Percentiles rank a stretch among this genome's conserved stretches.
Conservation (phyloP, 2,329 filamentous ascomycete genomes). For the Ambrosiella beaveri region DNA sequence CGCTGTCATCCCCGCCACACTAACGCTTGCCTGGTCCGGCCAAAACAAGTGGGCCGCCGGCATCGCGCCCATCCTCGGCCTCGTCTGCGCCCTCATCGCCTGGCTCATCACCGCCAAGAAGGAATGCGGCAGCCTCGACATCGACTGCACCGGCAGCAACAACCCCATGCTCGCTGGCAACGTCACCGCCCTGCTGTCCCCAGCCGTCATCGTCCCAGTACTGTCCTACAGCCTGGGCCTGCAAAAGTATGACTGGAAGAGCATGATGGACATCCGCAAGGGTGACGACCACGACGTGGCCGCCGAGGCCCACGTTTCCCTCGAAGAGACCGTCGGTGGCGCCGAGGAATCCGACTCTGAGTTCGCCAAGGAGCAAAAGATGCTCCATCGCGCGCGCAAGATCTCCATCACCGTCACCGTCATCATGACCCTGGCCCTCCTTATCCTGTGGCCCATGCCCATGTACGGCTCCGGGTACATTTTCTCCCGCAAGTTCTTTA, state of each 20-base stretch:
- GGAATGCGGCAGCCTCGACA: slow-evolving; percentile 49
- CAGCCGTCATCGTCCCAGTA: slow-evolving; percentile 55
- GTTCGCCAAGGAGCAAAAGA: slow-evolving; percentile 29
- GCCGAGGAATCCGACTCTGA: slow-evolving; percentile 20
- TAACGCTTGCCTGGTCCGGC: slow-evolving; percentile 64
- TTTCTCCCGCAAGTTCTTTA: slow-evolving; percentile 68
- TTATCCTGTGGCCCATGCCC: slow-evolving; percentile 83
- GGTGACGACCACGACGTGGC: slow-evolving; percentile 63
- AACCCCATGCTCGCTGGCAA: slow-evolving; percentile 80
- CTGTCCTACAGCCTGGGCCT: slow-evolving; percentile 43
- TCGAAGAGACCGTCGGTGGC: slow-evolving; percentile 42
- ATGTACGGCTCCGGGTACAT: slow-evolving; percentile 73
- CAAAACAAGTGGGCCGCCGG: slow-evolving; percentile 60
- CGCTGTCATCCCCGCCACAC: slow-evolving; percentile 64
- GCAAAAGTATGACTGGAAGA: slow-evolving; percentile 72
- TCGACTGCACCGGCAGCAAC: slow-evolving; percentile 64
- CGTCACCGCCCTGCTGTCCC: slow-evolving; percentile 63
- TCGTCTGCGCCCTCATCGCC: slow-evolving; percentile 47
- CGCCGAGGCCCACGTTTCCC: slow-evolving; percentile 42
- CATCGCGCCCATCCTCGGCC: slow-evolving; percentile 48
- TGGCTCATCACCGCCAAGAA: slow-evolving; percentile 62
- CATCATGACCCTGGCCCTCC: slow-evolving; percentile 42
- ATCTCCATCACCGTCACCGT: slow-evolving; percentile 24
- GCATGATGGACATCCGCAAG: slow-evolving; percentile 63
- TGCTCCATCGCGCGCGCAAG: slow-evolving; percentile 35